Base-by-base conservation (phyloP, 768 basidiomycete species). In the Lactifluus subvellereus region DNA sequence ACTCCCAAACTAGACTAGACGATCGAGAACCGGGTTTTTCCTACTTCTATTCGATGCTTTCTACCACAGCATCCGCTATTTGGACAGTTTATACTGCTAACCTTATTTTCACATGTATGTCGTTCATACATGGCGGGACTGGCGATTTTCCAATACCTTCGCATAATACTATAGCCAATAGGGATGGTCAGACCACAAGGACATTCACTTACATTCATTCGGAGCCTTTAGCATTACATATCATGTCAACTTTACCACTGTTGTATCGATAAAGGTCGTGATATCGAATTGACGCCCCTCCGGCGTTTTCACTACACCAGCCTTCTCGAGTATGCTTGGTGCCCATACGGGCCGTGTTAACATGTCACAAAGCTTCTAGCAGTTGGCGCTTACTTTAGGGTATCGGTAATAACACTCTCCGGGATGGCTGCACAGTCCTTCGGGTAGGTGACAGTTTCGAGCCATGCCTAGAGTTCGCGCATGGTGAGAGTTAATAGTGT, bases 401-500 rank as follows among this genome's bases (percentile, higher is more conserved):
- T 94, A 45, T 89, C 80, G 6, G 72, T 71, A 14, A 96, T 79
- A 16, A 92, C 85, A 35, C 80, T 73, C n/a, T 73, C 75, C 7
- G 87, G 82, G 50, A 95, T 86, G 40, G 74, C 76, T 1, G 78
- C 73, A 67, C 91, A 88, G 69, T 86, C 81, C 11, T 77, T 66
- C 3, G 91, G 86, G 72, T 93, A 96, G 4, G 76, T 77, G 20
- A 95, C 93, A 5, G 88, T 89, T 69, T 80, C 76, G 67, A 95
- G 77, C 94, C 94, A 96, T 22, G 86, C 85, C 90, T 89, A 53
- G 48, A n/a, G 18, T 43, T 42, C 18, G 18, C 4, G 47, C n/a
- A n/a, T 32, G 47, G 16, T 22, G 27, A 14, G 22, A 57, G 54
- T 45, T 27, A 57, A 50, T 30, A 2, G 48, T 11, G 37, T 13